Conservation (phyloP, 352 stramenopile genomes). For the Nothophytophthora sp. region DNA sequence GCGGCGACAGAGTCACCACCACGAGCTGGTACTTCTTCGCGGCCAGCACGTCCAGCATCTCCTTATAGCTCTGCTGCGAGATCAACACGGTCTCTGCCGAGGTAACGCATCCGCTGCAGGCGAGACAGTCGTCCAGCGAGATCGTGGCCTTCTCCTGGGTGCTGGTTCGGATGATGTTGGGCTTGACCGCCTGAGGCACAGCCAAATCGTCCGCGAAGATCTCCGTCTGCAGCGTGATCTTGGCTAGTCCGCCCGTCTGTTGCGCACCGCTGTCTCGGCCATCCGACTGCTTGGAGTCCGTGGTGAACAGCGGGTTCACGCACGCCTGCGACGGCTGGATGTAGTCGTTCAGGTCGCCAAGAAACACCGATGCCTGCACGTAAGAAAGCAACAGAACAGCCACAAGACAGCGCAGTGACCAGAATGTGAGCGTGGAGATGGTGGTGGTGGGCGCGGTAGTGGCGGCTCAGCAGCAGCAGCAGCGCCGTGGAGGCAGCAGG, state of each 20-base stretch:
- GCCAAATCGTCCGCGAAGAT: conserved; percentile 60
- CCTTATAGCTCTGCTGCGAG: conserved; percentile 93
- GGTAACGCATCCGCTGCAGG: conserved; percentile 97
- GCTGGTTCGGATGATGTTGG: conserved; percentile 80
- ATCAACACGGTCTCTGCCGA: conserved; percentile 99
- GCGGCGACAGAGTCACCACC: conserved; percentile 89
- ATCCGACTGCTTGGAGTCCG: too few relatives aligned
- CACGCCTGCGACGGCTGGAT: conserved; percentile 94
- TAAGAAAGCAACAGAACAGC: too few relatives aligned
- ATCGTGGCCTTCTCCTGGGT: conserved; percentile 90
- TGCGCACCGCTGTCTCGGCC: conserved; percentile 2
- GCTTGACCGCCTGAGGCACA: conserved; percentile 39
- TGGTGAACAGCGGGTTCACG: conserved; percentile 93
- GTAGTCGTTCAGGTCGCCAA: conserved; percentile 94
- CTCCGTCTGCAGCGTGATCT: conserved; percentile 82
- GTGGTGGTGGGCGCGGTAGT: too few relatives aligned
- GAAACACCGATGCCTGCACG: conserved; percentile 90
- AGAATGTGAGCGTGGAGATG: too few relatives aligned
- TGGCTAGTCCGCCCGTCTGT: conserved; percentile 42
- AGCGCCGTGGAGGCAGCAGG: too few relatives aligned
- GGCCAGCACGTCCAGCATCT: conserved; percentile 75
- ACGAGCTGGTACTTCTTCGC: conserved; percentile 51
- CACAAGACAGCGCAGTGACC: too few relatives aligned
- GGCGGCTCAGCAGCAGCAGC: too few relatives aligned
- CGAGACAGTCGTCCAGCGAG: conserved; percentile 96